Conservation (phyloP, 257 asterid species). For the Solanum chiquidenum region DNA sequence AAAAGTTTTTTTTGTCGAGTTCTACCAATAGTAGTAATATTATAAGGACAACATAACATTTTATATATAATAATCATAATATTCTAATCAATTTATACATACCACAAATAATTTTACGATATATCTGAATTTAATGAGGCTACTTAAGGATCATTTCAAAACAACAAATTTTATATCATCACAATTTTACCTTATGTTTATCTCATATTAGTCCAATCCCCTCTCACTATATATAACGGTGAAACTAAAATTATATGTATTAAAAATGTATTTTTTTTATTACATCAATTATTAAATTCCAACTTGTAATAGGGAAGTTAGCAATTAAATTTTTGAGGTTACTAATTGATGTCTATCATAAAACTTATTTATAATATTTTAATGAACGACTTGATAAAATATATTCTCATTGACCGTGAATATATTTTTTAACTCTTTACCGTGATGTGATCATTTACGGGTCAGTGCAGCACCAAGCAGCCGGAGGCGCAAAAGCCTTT, state of each 20-base stretch:
- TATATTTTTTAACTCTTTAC: background rate
- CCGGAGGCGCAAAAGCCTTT: background rate
- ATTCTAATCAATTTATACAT: background rate
- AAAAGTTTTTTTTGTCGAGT: background rate
- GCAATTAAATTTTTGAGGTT: background rate
- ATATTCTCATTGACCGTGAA: background rate
- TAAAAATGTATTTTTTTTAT: too few species aligned
- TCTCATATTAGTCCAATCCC: background rate
- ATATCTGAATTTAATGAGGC: accelerated
- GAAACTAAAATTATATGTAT: background rate
- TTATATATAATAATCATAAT: background rate
- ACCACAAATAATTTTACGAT: background rate
- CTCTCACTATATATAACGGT: background rate
- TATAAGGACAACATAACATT: background rate
- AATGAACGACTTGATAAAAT: background rate
- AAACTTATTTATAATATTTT: background rate
- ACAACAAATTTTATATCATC: background rate
- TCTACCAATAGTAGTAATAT: background rate
- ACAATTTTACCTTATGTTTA: background rate
- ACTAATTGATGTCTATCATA: background rate
- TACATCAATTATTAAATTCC: background rate
- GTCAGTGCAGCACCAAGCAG: background rate
- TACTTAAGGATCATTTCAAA: background rate
- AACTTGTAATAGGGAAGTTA: background rate
- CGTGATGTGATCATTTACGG: background rate